Percentiles rank a stretch among this genome's conserved stretches.
Evolutionary conservation across 1,284 basidiomycete genomes (phyloP).

Genomic region (Microbotryum scabiosae): DNA sequence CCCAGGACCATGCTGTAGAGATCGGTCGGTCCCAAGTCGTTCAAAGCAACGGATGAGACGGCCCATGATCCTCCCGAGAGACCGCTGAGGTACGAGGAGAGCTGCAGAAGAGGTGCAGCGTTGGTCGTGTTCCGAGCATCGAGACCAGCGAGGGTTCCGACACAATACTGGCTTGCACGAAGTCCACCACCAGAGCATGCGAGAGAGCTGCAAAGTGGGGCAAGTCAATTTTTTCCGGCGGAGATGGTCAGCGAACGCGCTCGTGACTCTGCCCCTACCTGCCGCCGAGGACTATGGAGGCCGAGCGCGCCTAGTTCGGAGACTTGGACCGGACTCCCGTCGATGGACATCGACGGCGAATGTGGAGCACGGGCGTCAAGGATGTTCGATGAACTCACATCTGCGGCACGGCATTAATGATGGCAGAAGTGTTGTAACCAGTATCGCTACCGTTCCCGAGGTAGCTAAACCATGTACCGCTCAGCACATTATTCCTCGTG

Average conservation of each 20-base stretch:
- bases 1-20: slow-evolving; percentile 31
- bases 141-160: slow-evolving; percentile 52
- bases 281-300: too few species aligned
- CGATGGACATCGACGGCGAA: too few species aligned
- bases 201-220: slow-evolving; percentile 4
- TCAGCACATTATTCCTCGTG: slow-evolving; percentile 2
- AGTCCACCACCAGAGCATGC: slow-evolving; percentile 42
- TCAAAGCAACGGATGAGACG: slow-evolving; percentile 20
- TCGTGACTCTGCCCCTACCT: too few species aligned
- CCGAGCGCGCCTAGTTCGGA: too few species aligned
- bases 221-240: neutral
- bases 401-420: neutral
- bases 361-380: too few species aligned
- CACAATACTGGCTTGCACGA: slow-evolving; percentile 54
- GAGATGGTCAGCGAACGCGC: too few species aligned
- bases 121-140: slow-evolving; percentile 52
- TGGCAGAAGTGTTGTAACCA: slow-evolving; percentile 8
- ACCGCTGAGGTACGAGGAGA: slow-evolving; percentile 54
- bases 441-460: slow-evolving; percentile 17
- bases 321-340: too few species aligned
- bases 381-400: neutral
- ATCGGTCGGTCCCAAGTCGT: slow-evolving; percentile 17
- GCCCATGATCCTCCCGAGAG: slow-evolving; percentile 49
- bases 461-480: slow-evolving; percentile 11
- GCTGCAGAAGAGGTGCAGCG: slow-evolving; percentile 57